Evolutionary conservation across 2,329 filamentous ascomycete genomes (phyloP).

Genomic region (Cladosporium sp.): DNA sequence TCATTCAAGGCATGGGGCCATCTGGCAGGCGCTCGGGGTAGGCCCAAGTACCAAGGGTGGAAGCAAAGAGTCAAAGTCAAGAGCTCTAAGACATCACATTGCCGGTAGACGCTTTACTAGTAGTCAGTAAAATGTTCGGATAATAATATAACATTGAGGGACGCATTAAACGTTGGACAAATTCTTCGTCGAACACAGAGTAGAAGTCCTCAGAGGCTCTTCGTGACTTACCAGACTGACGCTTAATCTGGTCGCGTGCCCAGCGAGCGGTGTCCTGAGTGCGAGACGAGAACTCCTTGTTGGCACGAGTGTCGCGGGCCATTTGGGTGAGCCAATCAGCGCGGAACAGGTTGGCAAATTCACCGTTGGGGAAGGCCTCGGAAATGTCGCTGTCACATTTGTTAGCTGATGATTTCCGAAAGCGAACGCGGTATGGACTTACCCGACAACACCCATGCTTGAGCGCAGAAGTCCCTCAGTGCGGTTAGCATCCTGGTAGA

Average conservation of each 20-base stretch:
- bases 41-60: background rate
- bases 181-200: background rate
- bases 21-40: background rate
- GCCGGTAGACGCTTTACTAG: slow-evolving; percentile 5
- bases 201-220: background rate
- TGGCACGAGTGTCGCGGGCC: slow-evolving; percentile 87
- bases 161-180: background rate
- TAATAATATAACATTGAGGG: background rate
- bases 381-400: slow-evolving; percentile 69
- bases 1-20: background rate
- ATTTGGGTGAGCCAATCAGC: slow-evolving; percentile 84
- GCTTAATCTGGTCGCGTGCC: slow-evolving; percentile 96
- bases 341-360: slow-evolving; percentile 79
- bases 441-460: slow-evolving; percentile 98
- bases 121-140: slow-evolving; percentile 8
- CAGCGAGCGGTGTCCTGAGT: slow-evolving; percentile 94
- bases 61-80: background rate
- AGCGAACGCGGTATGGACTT: slow-evolving; percentile 35
- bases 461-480: slow-evolving; percentile 89
- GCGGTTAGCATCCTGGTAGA: slow-evolving; percentile 78
- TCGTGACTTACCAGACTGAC: slow-evolving; percentile 53
- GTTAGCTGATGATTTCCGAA: slow-evolving; percentile 35
- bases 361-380: slow-evolving; percentile 86
- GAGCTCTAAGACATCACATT: slow-evolving; percentile 8
- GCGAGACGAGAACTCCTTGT: slow-evolving; percentile 77